Percentiles rank a stretch among this genome's conserved stretches.
Evolutionary conservation across 345 rosid species (phyloP).

Genomic region (Corymbia maculata): DNA sequence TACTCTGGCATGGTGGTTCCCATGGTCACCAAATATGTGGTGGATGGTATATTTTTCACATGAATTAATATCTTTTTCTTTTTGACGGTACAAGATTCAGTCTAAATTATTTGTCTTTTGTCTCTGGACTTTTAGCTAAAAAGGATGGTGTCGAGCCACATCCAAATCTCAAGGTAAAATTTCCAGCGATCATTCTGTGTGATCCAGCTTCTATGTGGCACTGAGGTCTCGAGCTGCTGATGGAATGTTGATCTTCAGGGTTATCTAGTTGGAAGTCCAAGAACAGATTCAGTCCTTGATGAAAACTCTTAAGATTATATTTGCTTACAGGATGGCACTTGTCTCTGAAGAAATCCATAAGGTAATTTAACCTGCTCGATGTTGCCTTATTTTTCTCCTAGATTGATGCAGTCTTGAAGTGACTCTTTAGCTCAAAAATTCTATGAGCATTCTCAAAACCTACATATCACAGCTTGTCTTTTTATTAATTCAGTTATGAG

Average conservation of each 20-base stretch:
- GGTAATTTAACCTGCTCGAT: background rate
- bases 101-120: background rate
- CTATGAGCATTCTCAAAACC: background rate
- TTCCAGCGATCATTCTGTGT: background rate
- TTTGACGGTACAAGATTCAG: background rate
- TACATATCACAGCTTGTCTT: background rate
- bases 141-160: background rate
- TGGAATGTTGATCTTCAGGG: conserved; percentile 2
- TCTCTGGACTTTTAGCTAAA: conserved; percentile 6
- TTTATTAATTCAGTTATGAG: background rate
- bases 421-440: background rate
- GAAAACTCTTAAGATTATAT: conserved; percentile 4
- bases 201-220: background rate
- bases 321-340: conserved; percentile 14
- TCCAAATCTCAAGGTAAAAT: conserved; percentile 10
- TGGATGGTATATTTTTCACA: conserved; percentile 5
- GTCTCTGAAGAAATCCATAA: conserved; percentile 16
- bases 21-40: conserved; percentile 1
- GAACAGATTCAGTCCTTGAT: conserved; percentile 6
- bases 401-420: background rate
- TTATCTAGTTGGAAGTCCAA: conserved; percentile 10
- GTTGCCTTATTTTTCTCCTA: background rate
- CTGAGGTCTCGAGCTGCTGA: background rate
- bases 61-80: background rate
- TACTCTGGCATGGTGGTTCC: conserved; percentile 20